These are phyloP conservation scores for Camptophora hylomeconis DNA, from an alignment of 2,329 filamentous ascomycete genomes.

Conservation along the genomic window DNA sequence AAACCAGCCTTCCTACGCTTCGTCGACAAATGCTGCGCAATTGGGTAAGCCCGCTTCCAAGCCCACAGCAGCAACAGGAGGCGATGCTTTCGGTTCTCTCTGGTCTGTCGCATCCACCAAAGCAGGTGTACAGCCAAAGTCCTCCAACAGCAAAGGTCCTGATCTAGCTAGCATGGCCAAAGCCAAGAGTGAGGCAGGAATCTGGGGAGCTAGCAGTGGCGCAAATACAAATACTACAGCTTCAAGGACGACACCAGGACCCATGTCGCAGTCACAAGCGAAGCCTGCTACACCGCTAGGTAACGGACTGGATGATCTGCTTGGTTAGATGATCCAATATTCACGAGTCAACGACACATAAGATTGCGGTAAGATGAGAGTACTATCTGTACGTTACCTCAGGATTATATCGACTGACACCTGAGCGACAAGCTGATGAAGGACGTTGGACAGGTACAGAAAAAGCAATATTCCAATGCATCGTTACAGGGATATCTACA, in stretches of 20 bases:
- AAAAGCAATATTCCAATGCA: too few relatives aligned
- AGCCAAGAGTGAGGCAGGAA: conserved; percentile 86
- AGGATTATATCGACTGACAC: too few relatives aligned
- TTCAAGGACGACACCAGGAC: conserved; percentile 30
- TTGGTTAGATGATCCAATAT: conserved; percentile 23
- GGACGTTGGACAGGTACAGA: too few relatives aligned
- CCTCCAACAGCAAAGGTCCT: conserved; percentile 50
- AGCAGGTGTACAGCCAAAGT: conserved; percentile 58
- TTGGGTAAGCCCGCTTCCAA: conserved; percentile 36
- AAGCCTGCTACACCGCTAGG: conserved; percentile 24
- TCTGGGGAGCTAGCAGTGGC: conserved; percentile 67
- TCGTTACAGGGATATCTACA: too few relatives aligned
- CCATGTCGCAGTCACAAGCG: conserved; percentile 24
- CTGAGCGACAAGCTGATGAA: too few relatives aligned
- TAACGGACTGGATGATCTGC: conserved; percentile 30
- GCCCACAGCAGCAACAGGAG: conserved; percentile 36
- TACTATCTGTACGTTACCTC: too few relatives aligned
- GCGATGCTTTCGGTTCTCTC: conserved; percentile 80
- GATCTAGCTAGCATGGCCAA: conserved; percentile 93
- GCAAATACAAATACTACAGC: conserved; percentile 37
- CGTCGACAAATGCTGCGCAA: conserved; percentile 23
- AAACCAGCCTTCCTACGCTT: conserved; percentile 24
- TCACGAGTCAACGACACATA: too few relatives aligned
- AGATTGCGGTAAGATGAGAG: too few relatives aligned
- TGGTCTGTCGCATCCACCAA: conserved; percentile 60